These are phyloP conservation scores for Phytophthora crassamura DNA, from an alignment of 352 stramenopile genomes.

Conservation along the genomic window DNA sequence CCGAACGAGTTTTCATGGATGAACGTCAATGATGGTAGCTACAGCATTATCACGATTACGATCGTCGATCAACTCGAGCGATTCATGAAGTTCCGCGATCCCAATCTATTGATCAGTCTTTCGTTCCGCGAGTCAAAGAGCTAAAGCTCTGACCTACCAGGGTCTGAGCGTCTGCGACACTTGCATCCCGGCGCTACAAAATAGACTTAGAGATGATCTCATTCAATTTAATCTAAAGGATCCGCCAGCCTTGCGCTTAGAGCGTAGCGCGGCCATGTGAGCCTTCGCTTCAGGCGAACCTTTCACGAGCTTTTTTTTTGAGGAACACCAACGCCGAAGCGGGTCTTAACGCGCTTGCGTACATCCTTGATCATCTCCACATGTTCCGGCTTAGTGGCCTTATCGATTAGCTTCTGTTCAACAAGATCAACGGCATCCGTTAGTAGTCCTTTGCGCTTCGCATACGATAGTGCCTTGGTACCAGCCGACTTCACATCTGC, in stretches of 20 bases:
- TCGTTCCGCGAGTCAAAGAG: no score
- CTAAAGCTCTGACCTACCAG: no score
- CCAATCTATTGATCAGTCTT: no score
- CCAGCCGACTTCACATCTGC: no score
- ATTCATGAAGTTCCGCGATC: no score
- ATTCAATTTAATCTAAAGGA: background rate
- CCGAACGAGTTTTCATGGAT: slow-evolving; percentile 8
- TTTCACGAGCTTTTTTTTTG: background rate
- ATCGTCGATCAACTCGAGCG: no score
- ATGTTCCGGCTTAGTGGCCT: slow-evolving; percentile 3
- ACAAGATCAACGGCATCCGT: background rate
- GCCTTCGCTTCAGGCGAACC: background rate
- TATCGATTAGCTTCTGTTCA: background rate
- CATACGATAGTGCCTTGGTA: no score
- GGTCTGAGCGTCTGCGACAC: no score
- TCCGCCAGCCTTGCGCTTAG: background rate
- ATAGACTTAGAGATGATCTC: background rate
- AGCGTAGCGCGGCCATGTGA: background rate
- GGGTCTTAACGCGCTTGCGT: background rate
- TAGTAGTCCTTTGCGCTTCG: slow-evolving; percentile 6
- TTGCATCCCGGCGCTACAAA: no score
- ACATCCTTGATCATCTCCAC: slow-evolving; percentile 1
- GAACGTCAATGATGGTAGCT: background rate
- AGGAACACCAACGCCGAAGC: slow-evolving; percentile 11
- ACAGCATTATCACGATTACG: background rate